Base-by-base conservation (phyloP, 495 filamentous ascomycete genomes). In the Podospora pseudoanserina region DNA sequence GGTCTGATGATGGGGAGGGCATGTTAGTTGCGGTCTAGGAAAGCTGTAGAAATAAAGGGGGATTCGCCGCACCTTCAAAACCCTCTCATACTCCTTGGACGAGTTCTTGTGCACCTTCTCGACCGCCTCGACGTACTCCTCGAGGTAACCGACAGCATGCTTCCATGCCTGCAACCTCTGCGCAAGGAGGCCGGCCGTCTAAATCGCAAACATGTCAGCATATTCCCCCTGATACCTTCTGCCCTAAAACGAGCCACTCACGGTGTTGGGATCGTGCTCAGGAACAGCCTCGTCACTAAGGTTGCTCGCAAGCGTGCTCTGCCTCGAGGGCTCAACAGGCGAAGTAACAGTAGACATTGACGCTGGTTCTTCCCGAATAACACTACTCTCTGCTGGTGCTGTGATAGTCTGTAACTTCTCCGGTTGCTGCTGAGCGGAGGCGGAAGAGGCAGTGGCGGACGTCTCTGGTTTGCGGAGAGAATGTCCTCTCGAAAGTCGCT, bases 81-180 rank as follows among this genome's bases (percentile, higher is more conserved):
- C 88, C 79, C 90, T 94, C 84, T 97, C 93, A 73, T 96, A 95
- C 76, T 98, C 95, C 83, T 97, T 98, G 32, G 92, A 88, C 69
- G 96, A 88, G 16, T 86, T 85, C 78, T 88, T 92, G 70, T 97
- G 87, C 54, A 91, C 80, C 82, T 93, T 97, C 76, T 96, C 92
- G 26, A 90, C 92, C 13, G 89, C 87, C 54, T 80, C 78, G 69
- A 99, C 85, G 76, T 97, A 99, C 63, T 94, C 91, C 78, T 97
- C 93, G 30, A 99, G 80, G 76, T 97, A 94, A 64, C 82, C 91
- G 65, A 92, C 91, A 69, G 92, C 92, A 76, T 99, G 96, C 75
- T 97, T 99, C 91, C 92, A 99, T 44, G 96, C 96, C 70, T 88
- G 88, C 65, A 98, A 84, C 65, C 95, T 88, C 79, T 98, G 90